phyloP scores from a whole-genome alignment of 2,329 filamentous ascomycete species.

The Aureobasidium pullulans region DNA sequence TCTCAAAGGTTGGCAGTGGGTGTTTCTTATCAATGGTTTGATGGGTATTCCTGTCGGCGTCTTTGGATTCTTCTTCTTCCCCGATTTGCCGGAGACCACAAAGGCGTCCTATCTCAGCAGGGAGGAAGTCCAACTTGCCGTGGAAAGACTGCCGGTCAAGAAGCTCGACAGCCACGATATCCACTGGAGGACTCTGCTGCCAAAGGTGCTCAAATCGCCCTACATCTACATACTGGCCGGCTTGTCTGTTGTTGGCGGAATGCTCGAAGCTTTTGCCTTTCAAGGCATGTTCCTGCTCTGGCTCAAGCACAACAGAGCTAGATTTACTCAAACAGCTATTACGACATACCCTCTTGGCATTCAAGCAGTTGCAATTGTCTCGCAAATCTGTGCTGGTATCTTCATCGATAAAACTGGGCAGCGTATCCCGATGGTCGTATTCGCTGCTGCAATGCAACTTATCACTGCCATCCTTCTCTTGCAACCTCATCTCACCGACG shows the following conservation, averaged over 20 bases:
- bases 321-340: constrained; percentile 30
- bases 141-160: neutral
- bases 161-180: neutral
- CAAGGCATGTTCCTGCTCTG: constrained; percentile 27
- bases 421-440: constrained; percentile 27
- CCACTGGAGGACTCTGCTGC: neutral
- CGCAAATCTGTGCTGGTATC: constrained; percentile 33
- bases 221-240: constrained; percentile 32
- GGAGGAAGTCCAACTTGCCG: neutral
- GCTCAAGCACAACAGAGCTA: constrained; percentile 29
- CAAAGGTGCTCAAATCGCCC: neutral
- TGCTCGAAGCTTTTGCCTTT: constrained; percentile 28
- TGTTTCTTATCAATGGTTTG: constrained; percentile 50
- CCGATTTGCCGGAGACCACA: constrained; percentile 39
- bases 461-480: constrained; percentile 23
- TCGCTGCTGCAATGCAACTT: constrained; percentile 29
- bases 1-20: constrained; percentile 50
- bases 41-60: constrained; percentile 51
- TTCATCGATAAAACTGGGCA: constrained; percentile 32
- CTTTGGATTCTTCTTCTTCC: constrained; percentile 48
- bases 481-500: constrained; percentile 24
- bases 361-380: constrained; percentile 49
- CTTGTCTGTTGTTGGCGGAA: constrained; percentile 31
- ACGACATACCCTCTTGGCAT: constrained; percentile 54
- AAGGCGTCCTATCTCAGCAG: constrained; percentile 6